These are phyloP conservation scores for Gorgonomyces haynaldii DNA, from an alignment of 192 early-diverging fungal species.

Conservation along the genomic window DNA sequence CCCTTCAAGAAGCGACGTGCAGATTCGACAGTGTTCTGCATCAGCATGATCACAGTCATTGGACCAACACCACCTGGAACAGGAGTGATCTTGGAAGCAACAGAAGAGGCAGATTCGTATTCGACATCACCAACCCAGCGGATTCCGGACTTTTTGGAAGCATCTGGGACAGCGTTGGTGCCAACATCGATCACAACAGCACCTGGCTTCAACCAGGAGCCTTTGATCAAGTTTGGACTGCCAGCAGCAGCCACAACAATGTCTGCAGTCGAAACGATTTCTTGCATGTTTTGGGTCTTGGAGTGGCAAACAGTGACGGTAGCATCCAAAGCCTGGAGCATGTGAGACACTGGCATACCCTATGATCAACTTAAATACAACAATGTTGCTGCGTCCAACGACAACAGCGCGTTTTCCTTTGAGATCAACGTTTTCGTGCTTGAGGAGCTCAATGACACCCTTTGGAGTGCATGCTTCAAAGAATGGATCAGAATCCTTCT, in stretches of 20 bases:
- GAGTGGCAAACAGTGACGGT: conserved; percentile 96
- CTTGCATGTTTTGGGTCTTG: conserved; percentile 59
- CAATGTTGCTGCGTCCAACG: conserved; percentile 93
- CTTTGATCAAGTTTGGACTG: conserved; percentile 64
- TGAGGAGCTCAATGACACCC: conserved; percentile 79
- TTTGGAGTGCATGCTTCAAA: conserved; percentile 97
- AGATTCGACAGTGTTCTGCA: conserved; percentile 75
- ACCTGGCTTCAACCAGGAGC: conserved; percentile 90
- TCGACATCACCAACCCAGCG: conserved; percentile 94
- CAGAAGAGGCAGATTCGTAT: conserved; percentile 50
- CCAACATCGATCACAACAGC: conserved; percentile 95
- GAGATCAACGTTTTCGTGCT: conserved; percentile 50
- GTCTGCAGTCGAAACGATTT: conserved; percentile 72
- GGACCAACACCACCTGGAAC: conserved; percentile 99
- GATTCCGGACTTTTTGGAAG: conserved; percentile 78
- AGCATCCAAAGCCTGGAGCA: conserved; percentile 71
- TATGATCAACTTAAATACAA: conserved; percentile 32
- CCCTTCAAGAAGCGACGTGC: conserved; percentile 60
- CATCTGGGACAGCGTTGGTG: conserved; percentile 80
- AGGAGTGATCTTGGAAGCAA: conserved; percentile 80
- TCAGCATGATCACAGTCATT: conserved; percentile 98
- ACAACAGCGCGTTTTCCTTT: conserved; percentile 86
- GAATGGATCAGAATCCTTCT: conserved; percentile 62
- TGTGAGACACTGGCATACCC: conserved; percentile 72
- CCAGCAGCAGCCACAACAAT: conserved; percentile 88